phyloP scores from a whole-genome alignment of 2,329 filamentous ascomycete species.

The Xylaria sp. region DNA sequence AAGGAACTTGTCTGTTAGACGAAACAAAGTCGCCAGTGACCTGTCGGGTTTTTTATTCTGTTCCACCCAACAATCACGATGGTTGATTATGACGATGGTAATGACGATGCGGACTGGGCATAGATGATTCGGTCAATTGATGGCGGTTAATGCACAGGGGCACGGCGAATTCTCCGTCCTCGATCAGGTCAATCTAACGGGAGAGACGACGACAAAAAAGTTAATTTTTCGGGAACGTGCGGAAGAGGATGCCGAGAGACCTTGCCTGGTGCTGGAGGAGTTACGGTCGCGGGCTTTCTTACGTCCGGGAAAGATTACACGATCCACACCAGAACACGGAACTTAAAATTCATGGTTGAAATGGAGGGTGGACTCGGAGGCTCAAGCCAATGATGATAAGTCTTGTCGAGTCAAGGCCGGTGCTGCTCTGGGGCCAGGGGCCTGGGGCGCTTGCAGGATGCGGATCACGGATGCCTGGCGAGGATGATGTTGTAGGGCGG shows the following conservation, averaged over 20 bases:
- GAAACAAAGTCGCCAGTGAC: neutral
- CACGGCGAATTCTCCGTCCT: neutral
- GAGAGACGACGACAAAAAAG: neutral
- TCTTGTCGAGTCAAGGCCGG: neutral
- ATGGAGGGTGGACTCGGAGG: neutral
- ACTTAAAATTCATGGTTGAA: conserved; percentile 9
- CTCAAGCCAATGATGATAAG: neutral
- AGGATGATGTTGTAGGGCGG: no score
- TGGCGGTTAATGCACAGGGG: neutral
- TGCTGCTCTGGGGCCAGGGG: neutral
- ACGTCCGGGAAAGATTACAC: conserved; percentile 11
- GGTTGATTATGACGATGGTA: no score
- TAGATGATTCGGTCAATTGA: neutral
- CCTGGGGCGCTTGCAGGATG: neutral
- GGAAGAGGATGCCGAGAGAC: conserved; percentile 16
- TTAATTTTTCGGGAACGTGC: conserved; percentile 13
- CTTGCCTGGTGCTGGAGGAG: conserved; percentile 3
- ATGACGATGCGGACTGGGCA: no score
- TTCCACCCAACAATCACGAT: no score
- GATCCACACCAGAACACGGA: conserved; percentile 7
- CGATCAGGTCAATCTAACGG: conserved; percentile 1
- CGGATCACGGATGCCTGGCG: neutral
- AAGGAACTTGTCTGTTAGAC: neutral
- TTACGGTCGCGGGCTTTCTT: conserved; percentile 4
- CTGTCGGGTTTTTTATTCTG: no score